Evolutionary conservation across 345 rosid species (phyloP), one percentile per base, ranked within the genome.

Genomic region (Hirschfeldia incana): DNA sequence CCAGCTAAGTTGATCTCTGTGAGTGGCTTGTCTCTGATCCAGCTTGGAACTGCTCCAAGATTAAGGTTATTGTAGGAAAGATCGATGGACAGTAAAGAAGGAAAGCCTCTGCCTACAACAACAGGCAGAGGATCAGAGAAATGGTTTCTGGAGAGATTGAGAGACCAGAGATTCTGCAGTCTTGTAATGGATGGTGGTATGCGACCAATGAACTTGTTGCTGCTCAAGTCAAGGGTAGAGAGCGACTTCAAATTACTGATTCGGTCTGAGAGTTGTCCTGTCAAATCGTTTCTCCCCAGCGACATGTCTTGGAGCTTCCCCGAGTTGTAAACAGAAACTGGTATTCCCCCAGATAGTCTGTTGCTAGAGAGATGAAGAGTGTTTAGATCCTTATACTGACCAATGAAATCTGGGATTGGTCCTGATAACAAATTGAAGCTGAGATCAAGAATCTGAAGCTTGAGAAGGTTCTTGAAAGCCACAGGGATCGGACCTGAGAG

Each of bases 81-180:
- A 83, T 94, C 98, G 4, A 94, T 76, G 17, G 94, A 85, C 49
- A 89, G 58, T 26, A 94, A 83, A 68, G 97, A 88, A 57, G 97
- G 97, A 58, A 94, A 60, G 4, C 89, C 90, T 61, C 74, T 83
- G 62, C 75, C 73, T 60, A 75, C 82, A 82, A 8, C 65, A 5
- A 8, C 65, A 5, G 98, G 97, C 3, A 92, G 73, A 79, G 93
- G 94, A 65, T 81, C 88, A 3, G 92, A 81, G 79, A 94, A 83
- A 26, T 78, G 88, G 80, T 94, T 94, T 81, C 92, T 85, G 0
- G 98, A 94, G 62, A 94, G 83, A 72, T 92, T 92, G 33, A 94
- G 97, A 82, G 82, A 86, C 98, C 98, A 94, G 11, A 94, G 95
- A 28, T 86, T 89, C 64, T 84, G 90, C 75, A 92, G 74, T 57